phyloP scores from a whole-genome alignment of 352 stramenopile genomes.

The Thraustotheca clavata region DNA sequence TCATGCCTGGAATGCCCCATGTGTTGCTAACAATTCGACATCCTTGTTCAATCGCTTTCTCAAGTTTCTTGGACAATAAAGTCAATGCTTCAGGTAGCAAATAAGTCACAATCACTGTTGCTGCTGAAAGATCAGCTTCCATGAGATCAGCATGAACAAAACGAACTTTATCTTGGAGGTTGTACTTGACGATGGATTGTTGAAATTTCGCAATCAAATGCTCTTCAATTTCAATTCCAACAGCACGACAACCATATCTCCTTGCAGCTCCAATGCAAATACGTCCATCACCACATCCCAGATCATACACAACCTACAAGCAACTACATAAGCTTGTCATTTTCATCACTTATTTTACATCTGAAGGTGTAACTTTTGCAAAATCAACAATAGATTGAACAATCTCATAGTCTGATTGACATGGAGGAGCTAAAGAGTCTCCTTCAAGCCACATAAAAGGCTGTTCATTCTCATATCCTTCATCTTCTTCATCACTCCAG shows the following conservation, averaged over 20 bases:
- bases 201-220: constrained; percentile 42
- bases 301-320: constrained; percentile 37
- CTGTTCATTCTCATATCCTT: constrained; percentile 36
- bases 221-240: constrained; percentile 48
- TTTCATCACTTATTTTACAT: constrained; percentile 27
- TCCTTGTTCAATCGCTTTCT: constrained; percentile 28
- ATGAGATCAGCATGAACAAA: constrained; percentile 42
- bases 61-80: constrained; percentile 34
- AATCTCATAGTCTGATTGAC: constrained; percentile 46
- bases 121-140: constrained; percentile 38
- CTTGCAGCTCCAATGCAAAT: constrained; percentile 49
- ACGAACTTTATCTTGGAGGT: constrained; percentile 35
- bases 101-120: constrained; percentile 53
- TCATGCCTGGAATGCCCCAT: constrained; percentile 38
- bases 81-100: constrained; percentile 43
- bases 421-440: constrained; percentile 48
- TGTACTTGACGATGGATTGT: constrained; percentile 28
- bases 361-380: constrained; percentile 30
- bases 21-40: constrained; percentile 56
- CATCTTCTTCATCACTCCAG: constrained; percentile 23
- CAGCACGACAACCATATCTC: constrained; percentile 33
- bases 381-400: constrained; percentile 49
- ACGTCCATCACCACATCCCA: constrained; percentile 47
- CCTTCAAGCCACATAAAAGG: constrained; percentile 58
- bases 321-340: background rate